Base-by-base conservation (phyloP, 495 filamentous ascomycete genomes). In the Apiosordaria backusii region DNA sequence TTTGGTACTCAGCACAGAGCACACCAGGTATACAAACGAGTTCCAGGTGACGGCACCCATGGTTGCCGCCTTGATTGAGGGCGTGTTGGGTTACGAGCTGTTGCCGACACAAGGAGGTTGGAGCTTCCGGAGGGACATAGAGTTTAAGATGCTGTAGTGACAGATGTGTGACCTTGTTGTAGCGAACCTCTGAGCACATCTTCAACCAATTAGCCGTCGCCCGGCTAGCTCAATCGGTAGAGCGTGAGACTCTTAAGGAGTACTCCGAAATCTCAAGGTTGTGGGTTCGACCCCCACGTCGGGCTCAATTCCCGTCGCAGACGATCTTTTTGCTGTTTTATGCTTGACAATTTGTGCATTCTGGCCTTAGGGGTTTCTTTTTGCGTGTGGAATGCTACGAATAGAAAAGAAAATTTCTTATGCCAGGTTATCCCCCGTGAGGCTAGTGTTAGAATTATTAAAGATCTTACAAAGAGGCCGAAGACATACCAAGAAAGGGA, bases 191-290 rank as follows among this genome's bases (percentile, higher is more conserved):
- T n/a, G n/a, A n/a, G 29, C 6, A 35, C 29, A 35, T 0, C 10
- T 0, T 35, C 35, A 45, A 45, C 35, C 35, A 45, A 45, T 45
- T 62, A 50, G 60, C 35, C 60, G 22, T 57, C 10, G 74, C 74
- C 74, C 73, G 76, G 86, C 85, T 90, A 89, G 87, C 87, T 90
- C 87, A 89, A 89, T 90, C 87, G 87, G 87, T 88, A 89, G 87
- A 89, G 88, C 88, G 87, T 89, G 85, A 88, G 87, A 89, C 87
- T 90, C 87, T 90, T 90, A 89, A 87, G 50, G 65, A 66, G 59
- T 21, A 58, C 60, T 67, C 65, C 55, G 50, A 45, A 21, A 69
- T 69, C 67, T 69, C 67, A 69, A 68, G 67, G 67, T 69, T 69
- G 67, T 66, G 67, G 67, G 67, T 69, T 69, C 67, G 67, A 69